Base-by-base conservation (phyloP, 2,329 filamentous ascomycete genomes). In the Aotearoamyces nothofagi region DNA sequence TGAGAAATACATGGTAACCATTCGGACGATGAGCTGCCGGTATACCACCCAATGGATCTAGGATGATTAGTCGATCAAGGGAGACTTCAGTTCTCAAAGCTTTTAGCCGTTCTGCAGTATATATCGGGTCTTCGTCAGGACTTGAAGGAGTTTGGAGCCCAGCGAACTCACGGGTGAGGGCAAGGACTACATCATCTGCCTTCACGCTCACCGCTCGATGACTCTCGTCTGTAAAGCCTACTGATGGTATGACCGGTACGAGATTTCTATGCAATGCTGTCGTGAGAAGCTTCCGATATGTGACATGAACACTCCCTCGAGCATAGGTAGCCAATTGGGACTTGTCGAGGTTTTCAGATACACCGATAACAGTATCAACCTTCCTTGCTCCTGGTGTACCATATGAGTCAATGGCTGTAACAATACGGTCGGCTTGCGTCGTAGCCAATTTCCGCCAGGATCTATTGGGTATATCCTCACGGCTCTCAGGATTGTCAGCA, bases 11-110 rank as follows among this genome's bases (percentile, higher is more conserved):
- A 48, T 90, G 78, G 2, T 78, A 67, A 28, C 64, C 69, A 52
- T 78, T 56, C 24, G 66, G 57, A 39, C 66, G 51, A 49, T 63
- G 55, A 42, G 64, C 49, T 34, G 81, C 62, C 0, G 90, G 90
- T 25, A 86, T 83, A 0, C 84, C 87, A 3, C 90, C 90, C 0
- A 84, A 56, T 1, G 81, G 75, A 50, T 98, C 90, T 5, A 98
- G 63, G 15, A 98, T 60, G 36, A 98, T 92, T 23, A 98, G 63
- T 19, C 87, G 69, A 47, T 96, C 87, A 5, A 98, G 56, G 0
- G 68, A 66, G 1, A 76, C 66, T 34, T 70, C 53, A 16, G 64
- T 62, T 31, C 56, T 56, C 2, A 61, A 48, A 27, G 46, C 46
- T 30, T 43, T 41, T 26, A 57, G 49, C 29, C 52, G 54, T 35